phyloP scores from a whole-genome alignment of 345 rosid genomes.

The Fremontodendron californicum region DNA sequence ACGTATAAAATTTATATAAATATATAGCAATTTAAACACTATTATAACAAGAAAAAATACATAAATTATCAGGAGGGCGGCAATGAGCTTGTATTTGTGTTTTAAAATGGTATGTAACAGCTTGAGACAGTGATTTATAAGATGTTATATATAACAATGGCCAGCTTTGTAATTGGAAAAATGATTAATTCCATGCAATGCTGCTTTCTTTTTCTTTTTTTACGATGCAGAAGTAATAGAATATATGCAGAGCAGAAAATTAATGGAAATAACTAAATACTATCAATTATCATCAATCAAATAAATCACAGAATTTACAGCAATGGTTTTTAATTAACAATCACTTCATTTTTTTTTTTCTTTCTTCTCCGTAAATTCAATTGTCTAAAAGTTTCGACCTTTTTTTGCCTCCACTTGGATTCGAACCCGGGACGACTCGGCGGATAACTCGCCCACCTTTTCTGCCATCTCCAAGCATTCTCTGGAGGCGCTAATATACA shows the following conservation, averaged over 20 bases:
- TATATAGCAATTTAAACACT: too few species aligned
- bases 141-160: neutral
- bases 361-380: neutral
- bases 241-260: too few species aligned
- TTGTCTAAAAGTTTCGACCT: neutral
- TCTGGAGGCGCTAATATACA: too few species aligned
- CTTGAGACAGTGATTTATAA: neutral
- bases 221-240: too few species aligned
- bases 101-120: neutral
- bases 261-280: too few species aligned
- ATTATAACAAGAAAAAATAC: too few species aligned
- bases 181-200: neutral
- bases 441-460: slow-evolving; percentile 40
- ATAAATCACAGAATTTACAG: too few species aligned
- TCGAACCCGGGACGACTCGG: slow-evolving; percentile 53
- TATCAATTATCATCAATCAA: neutral
- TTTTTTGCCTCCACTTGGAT: slow-evolving; percentile 31
- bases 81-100: neutral
- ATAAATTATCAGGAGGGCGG: too few species aligned
- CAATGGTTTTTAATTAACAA: too few species aligned
- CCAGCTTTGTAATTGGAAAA: neutral
- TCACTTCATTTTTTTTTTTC: too few species aligned
- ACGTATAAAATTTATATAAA: too few species aligned
- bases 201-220: neutral
- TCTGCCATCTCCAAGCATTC: slow-evolving; percentile 64